Conservation (phyloP, 345 rosid genomes). For the Xanthoceras sorbifolium region DNA sequence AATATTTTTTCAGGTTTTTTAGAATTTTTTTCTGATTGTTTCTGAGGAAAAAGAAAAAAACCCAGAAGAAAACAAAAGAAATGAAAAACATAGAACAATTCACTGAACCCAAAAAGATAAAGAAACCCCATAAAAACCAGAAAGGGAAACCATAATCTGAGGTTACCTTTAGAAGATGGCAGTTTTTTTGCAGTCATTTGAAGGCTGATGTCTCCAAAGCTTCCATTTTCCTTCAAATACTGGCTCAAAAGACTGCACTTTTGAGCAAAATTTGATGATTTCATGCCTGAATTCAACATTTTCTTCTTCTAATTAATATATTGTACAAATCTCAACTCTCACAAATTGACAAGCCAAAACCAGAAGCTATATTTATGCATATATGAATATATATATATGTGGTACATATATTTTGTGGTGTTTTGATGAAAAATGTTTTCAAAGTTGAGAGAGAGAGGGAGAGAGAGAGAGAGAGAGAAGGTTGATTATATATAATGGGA, state of each 20-base stretch:
- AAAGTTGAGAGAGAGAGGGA: no score
- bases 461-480: not conserved
- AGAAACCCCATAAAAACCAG: not conserved
- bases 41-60: no score
- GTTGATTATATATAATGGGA: not conserved
- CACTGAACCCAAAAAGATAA: no score
- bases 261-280: slow-evolving; percentile 49
- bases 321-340: not conserved
- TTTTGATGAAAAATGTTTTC: not conserved
- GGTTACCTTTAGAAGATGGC: slow-evolving; percentile 29
- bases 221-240: slow-evolving; percentile 63
- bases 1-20: not conserved
- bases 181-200: slow-evolving; percentile 39
- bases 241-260: slow-evolving; percentile 68
- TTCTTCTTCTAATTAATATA: not conserved
- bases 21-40: no score
- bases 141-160: no score
- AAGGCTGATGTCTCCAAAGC: slow-evolving; percentile 42
- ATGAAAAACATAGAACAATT: not conserved
- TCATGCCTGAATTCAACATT: slow-evolving; percentile 31
- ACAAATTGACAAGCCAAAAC: not conserved
- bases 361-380: no score
- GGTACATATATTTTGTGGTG: not conserved
- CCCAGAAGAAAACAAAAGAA: not conserved
- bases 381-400: no score